Conservation (phyloP, 2,329 filamentous ascomycete species). For the Stagonosporopsis rhizophila region DNA sequence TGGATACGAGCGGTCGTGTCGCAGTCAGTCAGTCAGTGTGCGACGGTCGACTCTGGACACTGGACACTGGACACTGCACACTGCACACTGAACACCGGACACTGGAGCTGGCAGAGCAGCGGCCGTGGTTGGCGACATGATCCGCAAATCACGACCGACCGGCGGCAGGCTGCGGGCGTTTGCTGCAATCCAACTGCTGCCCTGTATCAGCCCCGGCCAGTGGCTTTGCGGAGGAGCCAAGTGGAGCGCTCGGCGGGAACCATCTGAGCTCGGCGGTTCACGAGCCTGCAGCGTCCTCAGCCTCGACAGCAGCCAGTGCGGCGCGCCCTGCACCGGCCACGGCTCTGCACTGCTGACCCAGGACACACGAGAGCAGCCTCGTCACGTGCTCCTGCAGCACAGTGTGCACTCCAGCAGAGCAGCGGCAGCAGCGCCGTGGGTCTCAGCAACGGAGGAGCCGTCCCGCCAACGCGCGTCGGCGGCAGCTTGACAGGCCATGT, state of each 20-base stretch:
- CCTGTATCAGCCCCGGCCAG: conserved; percentile 12
- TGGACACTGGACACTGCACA: no score
- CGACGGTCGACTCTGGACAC: no score
- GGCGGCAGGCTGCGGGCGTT: no score
- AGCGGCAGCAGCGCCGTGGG: conserved; percentile 1
- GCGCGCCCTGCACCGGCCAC: not conserved
- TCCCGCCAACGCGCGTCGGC: conserved; percentile 16
- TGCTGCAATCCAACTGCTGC: conserved; percentile 3
- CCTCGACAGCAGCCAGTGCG: not conserved
- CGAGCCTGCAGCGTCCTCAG: not conserved
- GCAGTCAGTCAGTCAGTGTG: not conserved
- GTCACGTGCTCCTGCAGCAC: conserved; percentile 1
- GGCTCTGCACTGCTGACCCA: not conserved
- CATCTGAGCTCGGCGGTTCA: conserved; percentile 9
- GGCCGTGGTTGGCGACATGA: conserved; percentile 15
- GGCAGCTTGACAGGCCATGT: not conserved
- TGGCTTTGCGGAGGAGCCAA: conserved; percentile 3
- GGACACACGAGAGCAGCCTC: not conserved
- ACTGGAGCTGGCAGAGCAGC: conserved; percentile 8
- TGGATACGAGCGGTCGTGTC: conserved; percentile 12
- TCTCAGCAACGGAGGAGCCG: conserved; percentile 9
- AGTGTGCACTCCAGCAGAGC: not conserved
- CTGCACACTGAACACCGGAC: not conserved
- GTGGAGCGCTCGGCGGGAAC: conserved; percentile 12
- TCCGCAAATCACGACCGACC: conserved; percentile 16